Evolutionary conservation across 2,329 filamentous ascomycete species (phyloP), one percentile per base, ranked within the genome.

Genomic region (Xylaria sp.): DNA sequence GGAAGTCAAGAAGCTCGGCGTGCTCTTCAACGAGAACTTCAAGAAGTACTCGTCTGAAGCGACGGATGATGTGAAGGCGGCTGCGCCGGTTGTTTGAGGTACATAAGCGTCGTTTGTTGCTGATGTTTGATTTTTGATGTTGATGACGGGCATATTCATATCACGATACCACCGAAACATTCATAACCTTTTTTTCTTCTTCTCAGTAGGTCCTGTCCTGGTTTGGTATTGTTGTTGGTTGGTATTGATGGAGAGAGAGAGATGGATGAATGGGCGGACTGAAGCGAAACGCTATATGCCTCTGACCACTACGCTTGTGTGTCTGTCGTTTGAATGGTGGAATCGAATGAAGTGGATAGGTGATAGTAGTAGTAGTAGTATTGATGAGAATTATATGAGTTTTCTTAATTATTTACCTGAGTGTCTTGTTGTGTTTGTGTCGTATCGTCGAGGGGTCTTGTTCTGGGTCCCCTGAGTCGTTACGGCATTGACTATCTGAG

Each of bases 11-110:
- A 97, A 97, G 83, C 87, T 99, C 42, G 94, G 88, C 70, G 80
- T 78, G 65, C 84, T 97, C 65, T 99, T 99, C 83, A 85, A 88
- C 72, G 91, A 97, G 79, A 99, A 99, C 85, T 99, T 99, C 80
- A 86, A 91, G 81, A 96, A 97, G 83, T 97, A 96, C 80, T 82
- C 87, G 70, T 87, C 86, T 68, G 86, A 96, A 76, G 91, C 92
- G 30, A 92, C 90, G 37, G 81, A 83, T 68, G 90, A 93, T 44
- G 90, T 92, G 53, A 85, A 90, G 76, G 86, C 83, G 70, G 86
- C 86, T 54, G 85, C 83, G 6, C 85, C 85, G 16, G 65, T 73
- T 39, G 68, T 77, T 59, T 74, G 68, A 63, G 54, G 50, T 54
- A 13, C 11, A 7, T 54, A 13, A 3, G 46, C 11, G 39, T 44